Evolutionary conservation across 148 eudicot genomes (phyloP).

Genomic region (Vaccinium vitisidaea): DNA sequence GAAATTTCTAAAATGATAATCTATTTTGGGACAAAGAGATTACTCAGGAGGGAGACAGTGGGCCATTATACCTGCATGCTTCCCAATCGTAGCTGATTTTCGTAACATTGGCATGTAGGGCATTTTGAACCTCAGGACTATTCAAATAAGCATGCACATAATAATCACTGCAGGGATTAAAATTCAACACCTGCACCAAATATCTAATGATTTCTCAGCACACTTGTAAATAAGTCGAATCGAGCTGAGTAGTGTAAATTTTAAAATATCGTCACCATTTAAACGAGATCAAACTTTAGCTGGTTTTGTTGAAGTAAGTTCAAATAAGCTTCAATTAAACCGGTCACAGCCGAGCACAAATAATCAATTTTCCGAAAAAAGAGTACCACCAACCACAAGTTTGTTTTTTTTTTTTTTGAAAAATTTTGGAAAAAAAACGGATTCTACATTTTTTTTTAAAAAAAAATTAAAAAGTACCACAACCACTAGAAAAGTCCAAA

Average conservation of each 20-base stretch:
- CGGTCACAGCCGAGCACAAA: background rate
- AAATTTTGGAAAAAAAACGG: no score
- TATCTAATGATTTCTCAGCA: background rate
- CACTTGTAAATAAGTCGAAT: background rate
- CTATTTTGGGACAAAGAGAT: no score
- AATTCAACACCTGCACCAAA: slow-evolving; percentile 34
- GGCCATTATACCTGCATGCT: slow-evolving; percentile 57
- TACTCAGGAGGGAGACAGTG: background rate
- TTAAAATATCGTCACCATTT: background rate
- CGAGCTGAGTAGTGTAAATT: background rate
- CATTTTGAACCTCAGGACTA: slow-evolving; percentile 58
- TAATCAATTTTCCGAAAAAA: background rate
- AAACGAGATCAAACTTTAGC: background rate
- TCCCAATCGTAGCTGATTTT: slow-evolving; percentile 52
- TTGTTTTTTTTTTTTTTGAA: no score
- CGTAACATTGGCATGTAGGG: slow-evolving; percentile 76
- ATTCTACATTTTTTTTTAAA: no score
- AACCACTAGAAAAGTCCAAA: background rate
- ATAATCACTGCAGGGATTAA: slow-evolving; percentile 62
- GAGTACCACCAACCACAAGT: no score
- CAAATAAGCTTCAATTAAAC: background rate
- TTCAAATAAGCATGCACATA: slow-evolving; percentile 61
- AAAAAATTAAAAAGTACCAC: no score
- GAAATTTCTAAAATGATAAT: no score
- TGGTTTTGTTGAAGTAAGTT: background rate